A percentile compares a stretch with the other conserved stretches of the same genome.
Evolutionary conservation across 495 filamentous ascomycete genomes (phyloP).

Genomic region (Pseudevernia furfuracea): DNA sequence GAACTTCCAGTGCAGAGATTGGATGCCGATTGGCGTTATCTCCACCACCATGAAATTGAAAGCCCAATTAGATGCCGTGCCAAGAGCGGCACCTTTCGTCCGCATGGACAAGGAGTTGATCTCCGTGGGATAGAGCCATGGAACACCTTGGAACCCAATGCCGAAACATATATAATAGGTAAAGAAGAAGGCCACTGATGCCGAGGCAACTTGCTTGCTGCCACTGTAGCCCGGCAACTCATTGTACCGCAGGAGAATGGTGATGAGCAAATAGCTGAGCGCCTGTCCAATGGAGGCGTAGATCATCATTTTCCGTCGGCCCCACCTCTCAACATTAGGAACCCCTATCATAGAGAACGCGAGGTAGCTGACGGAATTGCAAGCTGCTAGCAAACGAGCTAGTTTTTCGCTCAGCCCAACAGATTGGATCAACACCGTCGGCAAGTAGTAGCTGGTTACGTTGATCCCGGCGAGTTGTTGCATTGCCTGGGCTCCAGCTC

Average conservation of each 20-base stretch:
- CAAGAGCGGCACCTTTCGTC: slow-evolving; percentile 50
- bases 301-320: slow-evolving; percentile 47
- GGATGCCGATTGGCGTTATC: slow-evolving; percentile 52
- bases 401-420: slow-evolving; percentile 41
- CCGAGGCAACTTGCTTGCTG: slow-evolving; percentile 31
- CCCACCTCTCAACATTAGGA: slow-evolving; percentile 43
- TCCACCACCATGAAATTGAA: slow-evolving; percentile 59
- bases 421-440: slow-evolving; percentile 43
- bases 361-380: slow-evolving; percentile 45
- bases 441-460: slow-evolving; percentile 27
- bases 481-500: slow-evolving; percentile 46
- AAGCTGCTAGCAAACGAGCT: slow-evolving; percentile 44
- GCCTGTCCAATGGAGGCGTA: slow-evolving; percentile 42
- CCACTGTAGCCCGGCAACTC: slow-evolving; percentile 32
- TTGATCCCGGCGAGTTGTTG: slow-evolving; percentile 49
- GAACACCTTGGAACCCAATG: slow-evolving; percentile 49
- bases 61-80: slow-evolving; percentile 52
- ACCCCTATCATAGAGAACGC: slow-evolving; percentile 42
- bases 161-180: slow-evolving; percentile 46
- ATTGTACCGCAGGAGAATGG: slow-evolving; percentile 42
- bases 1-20: slow-evolving; percentile 53
- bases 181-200: slow-evolving; percentile 49
- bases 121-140: slow-evolving; percentile 58
- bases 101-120: slow-evolving; percentile 52
- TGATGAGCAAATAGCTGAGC: slow-evolving; percentile 49